Evolutionary conservation across 176 grass and related monocot species (phyloP).

Genomic region (Oryza longistaminata): DNA sequence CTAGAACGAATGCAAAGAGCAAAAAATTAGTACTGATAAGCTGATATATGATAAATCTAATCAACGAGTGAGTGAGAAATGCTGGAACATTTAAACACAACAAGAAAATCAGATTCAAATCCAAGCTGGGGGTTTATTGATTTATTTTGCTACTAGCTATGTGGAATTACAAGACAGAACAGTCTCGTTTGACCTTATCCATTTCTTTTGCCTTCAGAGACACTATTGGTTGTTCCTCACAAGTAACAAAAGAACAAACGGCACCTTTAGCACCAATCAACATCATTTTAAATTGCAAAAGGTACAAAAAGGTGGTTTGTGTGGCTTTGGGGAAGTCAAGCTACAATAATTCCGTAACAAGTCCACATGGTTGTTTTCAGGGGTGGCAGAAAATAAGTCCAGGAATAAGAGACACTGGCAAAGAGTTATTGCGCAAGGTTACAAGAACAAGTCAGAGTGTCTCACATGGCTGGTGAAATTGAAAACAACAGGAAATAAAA

Average conservation of each 20-base stretch:
- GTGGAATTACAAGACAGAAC: background rate
- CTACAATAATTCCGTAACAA: background rate
- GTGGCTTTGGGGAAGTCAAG: background rate
- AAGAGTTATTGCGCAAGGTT: background rate
- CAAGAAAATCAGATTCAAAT: background rate
- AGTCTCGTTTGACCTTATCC: background rate
- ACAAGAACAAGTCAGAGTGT: background rate
- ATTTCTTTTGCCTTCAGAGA: background rate
- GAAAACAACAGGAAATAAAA: background rate
- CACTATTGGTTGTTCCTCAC: background rate
- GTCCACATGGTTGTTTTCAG: conserved; percentile 1
- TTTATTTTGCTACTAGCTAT: background rate
- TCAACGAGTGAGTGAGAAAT: background rate
- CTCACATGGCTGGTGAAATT: background rate
- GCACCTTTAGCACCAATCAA: conserved; percentile 7
- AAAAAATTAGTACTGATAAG: background rate
- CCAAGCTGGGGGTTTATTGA: background rate
- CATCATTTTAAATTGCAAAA: conserved; percentile 29
- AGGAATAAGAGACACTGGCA: background rate
- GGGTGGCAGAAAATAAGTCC: background rate
- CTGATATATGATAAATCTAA: background rate
- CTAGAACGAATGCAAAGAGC: background rate
- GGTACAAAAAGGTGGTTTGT: background rate
- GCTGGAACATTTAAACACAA: background rate
- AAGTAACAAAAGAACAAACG: conserved; percentile 16